Evolutionary conservation across 352 stramenopile species (phyloP).

Genomic region (Phytophthora sp.): DNA sequence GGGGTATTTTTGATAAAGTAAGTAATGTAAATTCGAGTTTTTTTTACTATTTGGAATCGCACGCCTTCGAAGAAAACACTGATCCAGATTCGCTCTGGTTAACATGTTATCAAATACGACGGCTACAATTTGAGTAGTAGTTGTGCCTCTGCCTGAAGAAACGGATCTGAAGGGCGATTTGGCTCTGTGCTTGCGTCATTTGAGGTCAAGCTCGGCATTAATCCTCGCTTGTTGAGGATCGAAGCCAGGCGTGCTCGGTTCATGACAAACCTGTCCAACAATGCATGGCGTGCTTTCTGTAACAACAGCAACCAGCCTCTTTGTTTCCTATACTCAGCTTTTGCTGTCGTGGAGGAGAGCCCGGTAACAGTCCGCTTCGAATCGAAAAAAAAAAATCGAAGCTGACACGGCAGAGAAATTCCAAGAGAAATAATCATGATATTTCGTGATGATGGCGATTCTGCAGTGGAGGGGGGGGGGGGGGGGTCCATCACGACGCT

Average conservation of each 20-base stretch:
- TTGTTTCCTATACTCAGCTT: constrained; percentile 39
- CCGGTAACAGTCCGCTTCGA: constrained; percentile 21
- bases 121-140: constrained; percentile 12
- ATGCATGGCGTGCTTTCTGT: constrained; percentile 37
- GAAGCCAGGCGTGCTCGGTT: constrained; percentile 20
- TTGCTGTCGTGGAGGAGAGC: constrained; percentile 20
- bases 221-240: constrained; percentile 8
- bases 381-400: too few species aligned
- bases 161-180: constrained; percentile 33
- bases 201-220: constrained; percentile 43
- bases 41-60: too few species aligned
- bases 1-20: too few species aligned
- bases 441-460: constrained; percentile 38
- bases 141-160: constrained; percentile 11
- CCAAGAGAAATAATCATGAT: constrained; percentile 32
- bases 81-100: too few species aligned
- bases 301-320: constrained; percentile 25
- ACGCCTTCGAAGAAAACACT: too few species aligned
- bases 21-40: too few species aligned
- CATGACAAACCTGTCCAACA: constrained; percentile 34
- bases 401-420: background rate
- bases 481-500: constrained; percentile 25
- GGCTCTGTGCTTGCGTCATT: constrained; percentile 55
- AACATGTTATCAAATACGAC: constrained; percentile 26
- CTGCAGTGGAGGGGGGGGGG: constrained; percentile 40